Evolutionary conservation across 2,329 filamentous ascomycete species (phyloP).

Genomic region (Colletotrichum scovillei): DNA sequence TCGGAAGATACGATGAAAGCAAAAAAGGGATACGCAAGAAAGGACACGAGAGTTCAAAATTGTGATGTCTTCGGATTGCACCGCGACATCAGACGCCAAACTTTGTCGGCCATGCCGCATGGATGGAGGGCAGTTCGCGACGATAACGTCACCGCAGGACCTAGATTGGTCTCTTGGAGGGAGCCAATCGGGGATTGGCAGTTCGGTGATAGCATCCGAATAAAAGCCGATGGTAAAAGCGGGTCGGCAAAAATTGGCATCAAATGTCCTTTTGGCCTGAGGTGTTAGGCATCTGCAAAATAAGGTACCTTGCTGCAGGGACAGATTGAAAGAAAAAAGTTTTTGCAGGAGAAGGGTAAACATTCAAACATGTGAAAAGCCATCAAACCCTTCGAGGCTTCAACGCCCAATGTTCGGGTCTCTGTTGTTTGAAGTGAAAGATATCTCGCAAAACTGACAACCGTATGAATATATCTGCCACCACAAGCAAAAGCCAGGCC

Average conservation of each 20-base stretch:
- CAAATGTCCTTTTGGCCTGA: not conserved
- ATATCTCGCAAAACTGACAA: too few relatives aligned
- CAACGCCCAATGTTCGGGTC: not conserved
- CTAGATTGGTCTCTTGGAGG: not conserved
- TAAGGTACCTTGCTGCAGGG: not conserved
- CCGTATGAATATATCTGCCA: not conserved
- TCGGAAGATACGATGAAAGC: too few relatives aligned
- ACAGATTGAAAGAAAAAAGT: not conserved
- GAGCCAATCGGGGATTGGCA: slow-evolving; percentile 16
- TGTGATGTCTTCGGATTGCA: not conserved
- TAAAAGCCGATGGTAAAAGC: not conserved
- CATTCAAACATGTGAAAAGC: not conserved
- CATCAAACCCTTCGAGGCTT: not conserved
- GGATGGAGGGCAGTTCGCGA: not conserved
- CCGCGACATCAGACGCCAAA: not conserved
- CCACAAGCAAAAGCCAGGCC: not conserved
- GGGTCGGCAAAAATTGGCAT: not conserved
- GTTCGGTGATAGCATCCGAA: not conserved
- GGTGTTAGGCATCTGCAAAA: not conserved
- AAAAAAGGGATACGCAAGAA: not conserved
- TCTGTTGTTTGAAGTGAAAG: not conserved
- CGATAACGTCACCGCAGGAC: not conserved
- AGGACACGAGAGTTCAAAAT: not conserved
- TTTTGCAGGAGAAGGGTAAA: not conserved
- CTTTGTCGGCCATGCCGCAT: not conserved